Conservation (phyloP, 495 filamentous ascomycete species). For the Halenospora varia region DNA sequence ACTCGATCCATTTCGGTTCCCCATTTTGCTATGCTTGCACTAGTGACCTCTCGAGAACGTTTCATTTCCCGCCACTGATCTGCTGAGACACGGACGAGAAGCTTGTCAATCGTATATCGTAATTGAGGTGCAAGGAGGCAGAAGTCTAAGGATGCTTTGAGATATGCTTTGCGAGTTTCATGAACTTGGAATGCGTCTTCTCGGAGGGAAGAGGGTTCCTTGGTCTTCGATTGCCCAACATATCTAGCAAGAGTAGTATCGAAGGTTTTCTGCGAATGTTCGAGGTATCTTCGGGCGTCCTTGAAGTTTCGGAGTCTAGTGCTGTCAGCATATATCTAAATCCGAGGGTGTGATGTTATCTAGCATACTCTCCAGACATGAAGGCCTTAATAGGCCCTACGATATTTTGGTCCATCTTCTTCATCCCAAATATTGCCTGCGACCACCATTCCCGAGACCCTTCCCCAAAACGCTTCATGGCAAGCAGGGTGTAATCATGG, state of each 20-base stretch:
- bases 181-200: constrained; percentile 97
- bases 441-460: constrained; percentile 82
- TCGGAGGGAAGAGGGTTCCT: constrained; percentile 82
- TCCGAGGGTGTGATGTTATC: background rate
- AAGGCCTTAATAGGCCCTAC: constrained; percentile 79
- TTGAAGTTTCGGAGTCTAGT: constrained; percentile 44
- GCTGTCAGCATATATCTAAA: constrained; percentile 5
- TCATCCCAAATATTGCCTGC: constrained; percentile 63
- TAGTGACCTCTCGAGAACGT: constrained; percentile 54
- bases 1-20: constrained; percentile 82
- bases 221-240: constrained; percentile 79
- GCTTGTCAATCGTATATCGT: constrained; percentile 71
- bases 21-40: constrained; percentile 55
- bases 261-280: constrained; percentile 76
- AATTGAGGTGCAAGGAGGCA: constrained; percentile 82
- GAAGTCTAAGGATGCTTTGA: constrained; percentile 91
- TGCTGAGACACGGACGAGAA: constrained; percentile 78
- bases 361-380: constrained; percentile 58
- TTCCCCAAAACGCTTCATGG: constrained; percentile 79
- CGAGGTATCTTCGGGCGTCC: constrained; percentile 70
- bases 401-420: constrained; percentile 68
- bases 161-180: constrained; percentile 85
- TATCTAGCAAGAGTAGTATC: constrained; percentile 79
- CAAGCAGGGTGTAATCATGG: constrained; percentile 89
- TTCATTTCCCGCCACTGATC: constrained; percentile 87